phyloP scores from a whole-genome alignment of 495 filamentous ascomycete genomes.

The Penicillium desertorum region DNA sequence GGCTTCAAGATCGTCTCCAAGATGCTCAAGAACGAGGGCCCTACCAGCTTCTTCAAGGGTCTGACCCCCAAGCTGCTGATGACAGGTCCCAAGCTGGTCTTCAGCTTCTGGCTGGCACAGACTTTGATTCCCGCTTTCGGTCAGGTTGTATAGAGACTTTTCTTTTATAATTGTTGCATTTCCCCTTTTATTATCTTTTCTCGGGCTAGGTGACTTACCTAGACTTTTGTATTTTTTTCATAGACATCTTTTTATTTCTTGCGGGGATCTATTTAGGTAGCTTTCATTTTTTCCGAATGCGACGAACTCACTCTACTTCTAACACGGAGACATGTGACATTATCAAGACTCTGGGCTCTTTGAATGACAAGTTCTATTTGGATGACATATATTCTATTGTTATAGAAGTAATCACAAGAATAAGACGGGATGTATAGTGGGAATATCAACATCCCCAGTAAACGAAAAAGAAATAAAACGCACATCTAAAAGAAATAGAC shows the following conservation, averaged over 20 bases:
- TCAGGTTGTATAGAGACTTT: conserved; percentile 51
- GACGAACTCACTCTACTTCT: conserved; percentile 13
- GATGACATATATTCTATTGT: conserved; percentile 10
- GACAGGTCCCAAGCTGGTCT: conserved; percentile 97
- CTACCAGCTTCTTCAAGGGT: conserved; percentile 93
- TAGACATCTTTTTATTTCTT: conserved; percentile 20
- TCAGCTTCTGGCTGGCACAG: conserved; percentile 99
- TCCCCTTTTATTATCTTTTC: conserved; percentile 5
- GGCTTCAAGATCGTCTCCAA: conserved; percentile 86
- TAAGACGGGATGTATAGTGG: conserved; percentile 13
- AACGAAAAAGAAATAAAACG: background rate
- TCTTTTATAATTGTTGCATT: conserved; percentile 10
- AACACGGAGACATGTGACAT: background rate
- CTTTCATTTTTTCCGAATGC: conserved; percentile 6
- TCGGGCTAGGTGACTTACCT: conserved; percentile 1
- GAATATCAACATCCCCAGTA: conserved; percentile 8
- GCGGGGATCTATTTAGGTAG: conserved; percentile 9
- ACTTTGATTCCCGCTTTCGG: conserved; percentile 77
- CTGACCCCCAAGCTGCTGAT: conserved; percentile 95
- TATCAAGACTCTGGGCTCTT: background rate
- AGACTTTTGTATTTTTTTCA: conserved; percentile 19
- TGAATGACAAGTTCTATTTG: background rate
- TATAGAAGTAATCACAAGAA: conserved; percentile 11
- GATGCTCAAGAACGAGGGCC: conserved; percentile 88
- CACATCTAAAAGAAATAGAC: background rate